Evolutionary conservation across 768 basidiomycete species (phyloP), one percentile per base, ranked within the genome.

Genomic region (Amanita polypyramis): DNA sequence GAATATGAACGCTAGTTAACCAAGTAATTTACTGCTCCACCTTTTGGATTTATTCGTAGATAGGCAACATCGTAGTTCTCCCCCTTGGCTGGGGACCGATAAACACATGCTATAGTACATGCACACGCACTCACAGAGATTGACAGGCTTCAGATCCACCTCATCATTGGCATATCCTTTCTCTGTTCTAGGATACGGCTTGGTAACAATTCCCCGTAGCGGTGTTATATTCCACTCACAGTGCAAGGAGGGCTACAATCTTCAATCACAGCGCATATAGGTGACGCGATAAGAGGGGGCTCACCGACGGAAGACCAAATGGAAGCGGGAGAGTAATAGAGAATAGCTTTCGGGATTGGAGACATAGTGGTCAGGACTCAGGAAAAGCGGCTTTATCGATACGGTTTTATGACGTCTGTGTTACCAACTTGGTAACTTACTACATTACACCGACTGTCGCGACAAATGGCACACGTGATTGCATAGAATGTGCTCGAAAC

Each of bases 91-190:
- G 56, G 20, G 43, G 35, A 19, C 36, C 33, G 43, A 23, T 29
- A n/a, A 37, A 20, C 23, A 3, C 5, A 10, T 23, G 17, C 45
- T 9, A 0, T n/a, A 41, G 17, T 29, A 8, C 30, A 11, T 20
- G 21, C 11, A 35, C 36, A 10, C 12, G 29, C 30, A 43, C 39
- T 37, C 55, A 82, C 82, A 56, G 37, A 83, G 65, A 63, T 88
- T 79, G 8, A 91, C 85, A 21, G 75, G 60, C 61, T 74, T 83
- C 54, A 79, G 65, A 55, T 83, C 77, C 29, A 89, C 59, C 56
- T 93, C 91, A 59, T 90, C 85, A 23, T 70, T 58, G 3, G 78
- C 80, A 56, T 93, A 94, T 1, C 91, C 91, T 60, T 94, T 94
- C 65, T 94, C 91, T 52, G 70, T 69, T 49, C 75, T 76, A 47